Evolutionary conservation across 768 basidiomycete species (phyloP), one percentile per base, ranked within the genome.

Genomic region (Pholiota conissans): DNA sequence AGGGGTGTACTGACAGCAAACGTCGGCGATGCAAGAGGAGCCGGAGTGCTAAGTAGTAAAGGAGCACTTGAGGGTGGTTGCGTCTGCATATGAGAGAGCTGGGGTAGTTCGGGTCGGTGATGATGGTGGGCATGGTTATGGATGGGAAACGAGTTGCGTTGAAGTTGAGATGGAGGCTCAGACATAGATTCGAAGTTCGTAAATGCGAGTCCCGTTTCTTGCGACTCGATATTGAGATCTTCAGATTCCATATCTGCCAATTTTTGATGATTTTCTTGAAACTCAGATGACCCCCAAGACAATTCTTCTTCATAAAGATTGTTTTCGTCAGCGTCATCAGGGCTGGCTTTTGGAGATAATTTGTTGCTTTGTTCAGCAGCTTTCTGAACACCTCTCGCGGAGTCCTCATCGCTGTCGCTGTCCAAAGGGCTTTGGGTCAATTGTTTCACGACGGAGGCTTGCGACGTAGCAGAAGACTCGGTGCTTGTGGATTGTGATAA

Each of bases 361-460:
- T 37, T 34, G 34, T 22, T 14, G 9, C 28, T 24, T 14, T 14
- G 26, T 42, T 34, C 11, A 22, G 40, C 20, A 48, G 24, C n/a
- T 45, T 35, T 45, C 29, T 35, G 40, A 34, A 45, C 37, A 27
- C 58, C 57, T 18, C 20, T n/a, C 8, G 46, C 52, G 14, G 30
- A 46, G 11, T 13, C 51, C 22, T 37, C 48, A n/a, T 49, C 34
- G 37, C 18, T 40, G 26, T 49, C 53, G 3, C 54, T 56, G 11
- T 63, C 61, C 13, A 69, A 68, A 3, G 69, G 55, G 30, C 68
- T 72, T 63, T 81, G 80, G 0, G 81, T 82, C 29, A 84, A 71
- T n/a, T 82, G 78, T 28, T 71, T 70, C 60, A 81, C 79, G 20
- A 84, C 81, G 10, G 68, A 76, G 32, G 70, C 71, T 55, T 76